Base-by-base conservation (phyloP, 2,329 filamentous ascomycete species). In the Ceratocystiopsis minuta region DNA sequence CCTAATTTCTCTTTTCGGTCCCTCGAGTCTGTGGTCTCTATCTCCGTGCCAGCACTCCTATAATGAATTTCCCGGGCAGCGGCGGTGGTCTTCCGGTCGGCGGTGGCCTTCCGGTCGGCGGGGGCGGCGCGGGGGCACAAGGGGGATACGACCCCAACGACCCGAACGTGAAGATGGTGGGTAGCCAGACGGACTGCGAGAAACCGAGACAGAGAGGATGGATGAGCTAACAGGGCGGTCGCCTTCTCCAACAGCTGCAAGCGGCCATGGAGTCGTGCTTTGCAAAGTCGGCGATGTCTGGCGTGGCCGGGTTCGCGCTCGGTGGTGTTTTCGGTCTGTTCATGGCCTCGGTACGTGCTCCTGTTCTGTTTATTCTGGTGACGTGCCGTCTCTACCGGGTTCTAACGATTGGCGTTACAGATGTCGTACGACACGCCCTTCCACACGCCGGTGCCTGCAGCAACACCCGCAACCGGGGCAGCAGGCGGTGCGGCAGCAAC, bases 371-470 rank as follows among this genome's bases (percentile, higher is more conserved):
- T 28, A 6, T 10, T 28, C 5, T 9, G 24, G 6, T n/a, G 17
- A 14, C 18, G 37, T 14, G 37, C 44, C 16, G 24, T 37, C 9
- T 20, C 12, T 28, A n/a, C 7, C 6, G 12, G 34, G 15, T 13
- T 33, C 33, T 34, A 5, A 31, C 6, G 14, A 10, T 2, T 9
- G 32, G 40, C 17, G 36, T 15, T 13, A 2, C 48, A 93, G 85
- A 98, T 98, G 90, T 80, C 85, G 61, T 98, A 98, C 72, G 90
- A 98, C 58, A 95, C 87, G 0, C 83, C 88, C 45, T 79, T 86
- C 61, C 80, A 73, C 58, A 64, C 58, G 39, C 54, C 61, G 31
- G 53, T 37, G 12, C 42, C 50, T 17, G 37, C 38, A 12, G 16
- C 43, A 20, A 34, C 20, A 20, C 3, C 38, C 40, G 15, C 36